A percentile compares a stretch with the other conserved stretches of the same genome.
phyloP scores from a whole-genome alignment of 2,329 filamentous ascomycete genomes.

The Pleomassaria siparia region DNA sequence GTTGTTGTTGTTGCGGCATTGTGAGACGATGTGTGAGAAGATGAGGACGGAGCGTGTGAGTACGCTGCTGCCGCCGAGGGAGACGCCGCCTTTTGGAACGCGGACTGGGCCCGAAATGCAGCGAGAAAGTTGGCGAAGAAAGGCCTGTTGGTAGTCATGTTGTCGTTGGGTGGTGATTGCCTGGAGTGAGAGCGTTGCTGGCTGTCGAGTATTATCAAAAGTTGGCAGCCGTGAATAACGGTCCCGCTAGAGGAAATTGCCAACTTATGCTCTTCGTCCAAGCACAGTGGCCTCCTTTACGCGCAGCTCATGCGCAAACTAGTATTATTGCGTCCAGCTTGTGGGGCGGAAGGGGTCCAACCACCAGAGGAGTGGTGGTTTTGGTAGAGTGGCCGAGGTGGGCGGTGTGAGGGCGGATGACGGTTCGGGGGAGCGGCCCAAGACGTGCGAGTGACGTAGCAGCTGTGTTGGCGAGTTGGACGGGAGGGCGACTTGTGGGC shows the following conservation, averaged over 20 bases:
- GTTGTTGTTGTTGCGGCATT: slow-evolving; percentile 44
- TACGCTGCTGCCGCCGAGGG: slow-evolving; percentile 42
- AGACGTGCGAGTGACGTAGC: slow-evolving; percentile 21
- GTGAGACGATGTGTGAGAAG: slow-evolving; percentile 42
- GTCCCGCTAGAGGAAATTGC: slow-evolving; percentile 1
- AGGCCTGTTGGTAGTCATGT: slow-evolving; percentile 65
- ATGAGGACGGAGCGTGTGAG: slow-evolving; percentile 30
- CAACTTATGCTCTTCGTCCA: slow-evolving; percentile 6
- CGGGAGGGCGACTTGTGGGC: background rate
- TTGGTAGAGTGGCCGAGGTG: slow-evolving; percentile 6
- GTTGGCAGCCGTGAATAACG: background rate
- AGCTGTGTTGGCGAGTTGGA: slow-evolving; percentile 5
- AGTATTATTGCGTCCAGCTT: background rate
- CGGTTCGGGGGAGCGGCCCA: slow-evolving; percentile 3
- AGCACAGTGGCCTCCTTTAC: slow-evolving; percentile 7
- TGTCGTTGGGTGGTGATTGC: slow-evolving; percentile 22
- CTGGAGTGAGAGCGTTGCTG: slow-evolving; percentile 21
- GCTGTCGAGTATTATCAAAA: slow-evolving; percentile 35
- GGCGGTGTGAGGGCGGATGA: slow-evolving; percentile 7
- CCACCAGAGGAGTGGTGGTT: slow-evolving; percentile 1
- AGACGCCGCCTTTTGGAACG: slow-evolving; percentile 59
- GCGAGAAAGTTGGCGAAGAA: slow-evolving; percentile 70
- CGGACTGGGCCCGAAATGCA: slow-evolving; percentile 66
- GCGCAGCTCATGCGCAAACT: slow-evolving; percentile 8
- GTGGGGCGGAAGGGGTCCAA: background rate